Conservation (phyloP, 1,284 basidiomycete genomes). For the Cutaneotrichosporon sp. region DNA sequence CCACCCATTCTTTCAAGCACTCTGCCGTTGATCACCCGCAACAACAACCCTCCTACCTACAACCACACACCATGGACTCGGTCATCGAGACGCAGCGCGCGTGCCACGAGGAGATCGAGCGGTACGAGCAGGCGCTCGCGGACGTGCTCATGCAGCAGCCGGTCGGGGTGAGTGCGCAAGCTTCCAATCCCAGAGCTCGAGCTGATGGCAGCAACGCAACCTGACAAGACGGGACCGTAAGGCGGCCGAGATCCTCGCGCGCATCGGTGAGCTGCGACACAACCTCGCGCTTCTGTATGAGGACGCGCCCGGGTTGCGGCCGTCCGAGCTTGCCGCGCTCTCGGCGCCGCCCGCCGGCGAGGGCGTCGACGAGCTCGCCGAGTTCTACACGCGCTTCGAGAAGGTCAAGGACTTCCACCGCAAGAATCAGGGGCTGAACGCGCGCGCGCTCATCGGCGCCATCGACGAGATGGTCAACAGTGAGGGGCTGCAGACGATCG, state of each 20-base stretch:
- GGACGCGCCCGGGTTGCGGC: conserved; percentile 64
- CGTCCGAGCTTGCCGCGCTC: conserved; percentile 47
- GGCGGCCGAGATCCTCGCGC: conserved; percentile 79
- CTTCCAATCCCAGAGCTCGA: neutral
- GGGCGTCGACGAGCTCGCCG: conserved; percentile 71
- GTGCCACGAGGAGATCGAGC: conserved; percentile 92
- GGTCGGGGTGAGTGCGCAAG: conserved; percentile 48
- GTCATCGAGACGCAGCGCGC: conserved; percentile 89
- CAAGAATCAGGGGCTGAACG: conserved; percentile 86
- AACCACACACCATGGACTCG: conserved; percentile 69
- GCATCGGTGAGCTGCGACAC: conserved; percentile 69
- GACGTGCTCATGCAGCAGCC: conserved; percentile 56
- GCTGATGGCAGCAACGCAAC: conserved; percentile 51
- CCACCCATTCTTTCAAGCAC: neutral
- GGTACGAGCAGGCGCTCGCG: conserved; percentile 66
- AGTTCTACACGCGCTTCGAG: conserved; percentile 92
- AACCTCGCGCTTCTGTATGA: conserved; percentile 70
- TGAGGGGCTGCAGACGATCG: conserved; percentile 48
- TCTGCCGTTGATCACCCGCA: conserved; percentile 2
- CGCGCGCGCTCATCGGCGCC: conserved; percentile 77
- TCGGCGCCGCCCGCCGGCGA: conserved; percentile 56
- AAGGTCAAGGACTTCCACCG: conserved; percentile 94
- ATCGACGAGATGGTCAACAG: conserved; percentile 65
- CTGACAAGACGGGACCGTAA: conserved; percentile 80
- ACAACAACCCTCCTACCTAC: conserved; percentile 3